A percentile compares a stretch with the other conserved stretches of the same genome.
phyloP scores from a whole-genome alignment of 1,284 basidiomycete species.

The Mycosarcoma mackinlayi region DNA sequence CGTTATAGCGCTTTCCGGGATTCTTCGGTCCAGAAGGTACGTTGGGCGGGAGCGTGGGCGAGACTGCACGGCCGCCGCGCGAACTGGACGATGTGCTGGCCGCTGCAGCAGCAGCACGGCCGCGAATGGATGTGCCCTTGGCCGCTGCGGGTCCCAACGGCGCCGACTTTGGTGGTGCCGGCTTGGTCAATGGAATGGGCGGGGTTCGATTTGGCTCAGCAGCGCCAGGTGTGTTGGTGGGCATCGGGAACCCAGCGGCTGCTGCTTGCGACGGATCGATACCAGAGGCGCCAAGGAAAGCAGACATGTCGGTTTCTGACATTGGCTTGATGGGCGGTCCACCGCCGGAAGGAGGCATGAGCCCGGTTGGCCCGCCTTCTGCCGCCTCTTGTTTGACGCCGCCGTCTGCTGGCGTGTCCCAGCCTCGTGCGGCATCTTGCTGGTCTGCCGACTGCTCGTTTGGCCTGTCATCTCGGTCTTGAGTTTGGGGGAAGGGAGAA shows the following conservation, averaged over 20 bases:
- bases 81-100: conserved; percentile 1
- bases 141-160: conserved; percentile 10
- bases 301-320: conserved; percentile 41
- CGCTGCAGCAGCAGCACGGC: conserved; percentile 33
- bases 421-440: conserved; percentile 1
- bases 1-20: conserved; percentile 60
- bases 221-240: background rate
- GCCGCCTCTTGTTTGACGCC: conserved; percentile 11
- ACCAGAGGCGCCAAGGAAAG: conserved; percentile 42
- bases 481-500: conserved; percentile 20
- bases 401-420: conserved; percentile 14
- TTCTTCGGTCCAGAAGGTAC: conserved; percentile 57
- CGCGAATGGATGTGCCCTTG: conserved; percentile 41
- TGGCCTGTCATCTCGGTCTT: conserved; percentile 1
- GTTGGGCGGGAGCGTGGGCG: conserved; percentile 47
- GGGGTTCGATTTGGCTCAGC: background rate
- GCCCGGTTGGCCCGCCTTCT: conserved; percentile 7
- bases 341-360: background rate
- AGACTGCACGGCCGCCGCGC: conserved; percentile 28
- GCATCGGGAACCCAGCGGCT: conserved; percentile 21
- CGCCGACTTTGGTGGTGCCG: conserved; percentile 16
- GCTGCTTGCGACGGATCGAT: conserved; percentile 36
- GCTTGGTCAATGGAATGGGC: background rate
- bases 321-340: conserved; percentile 25
- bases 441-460: conserved; percentile 9